These are phyloP conservation scores for Grifola frondosa DNA, from an alignment of 1,284 basidiomycete genomes.

Conservation along the genomic window DNA sequence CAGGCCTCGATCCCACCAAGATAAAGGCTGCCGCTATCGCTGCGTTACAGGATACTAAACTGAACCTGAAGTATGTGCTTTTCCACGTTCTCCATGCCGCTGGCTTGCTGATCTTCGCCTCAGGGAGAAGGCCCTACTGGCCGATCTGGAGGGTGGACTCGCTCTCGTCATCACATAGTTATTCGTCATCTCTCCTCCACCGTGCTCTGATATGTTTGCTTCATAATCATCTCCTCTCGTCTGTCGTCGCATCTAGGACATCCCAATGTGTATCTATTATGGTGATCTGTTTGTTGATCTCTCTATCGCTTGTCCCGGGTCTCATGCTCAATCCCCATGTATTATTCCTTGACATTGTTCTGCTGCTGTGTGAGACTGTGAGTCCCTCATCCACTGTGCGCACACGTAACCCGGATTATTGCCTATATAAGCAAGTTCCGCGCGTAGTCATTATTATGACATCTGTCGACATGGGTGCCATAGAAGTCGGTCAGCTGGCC, in stretches of 20 bases:
- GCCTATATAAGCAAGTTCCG: too few species aligned
- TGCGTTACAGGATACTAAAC: conserved; percentile 45
- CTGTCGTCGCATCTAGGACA: conserved; percentile 8
- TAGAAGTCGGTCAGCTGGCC: too few species aligned
- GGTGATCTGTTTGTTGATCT: too few species aligned
- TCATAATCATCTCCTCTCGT: conserved; percentile 10
- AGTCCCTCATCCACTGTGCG: too few species aligned
- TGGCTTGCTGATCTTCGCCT: conserved; percentile 6
- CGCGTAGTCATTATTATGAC: too few species aligned
- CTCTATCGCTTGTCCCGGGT: too few species aligned
- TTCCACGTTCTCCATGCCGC: background rate
- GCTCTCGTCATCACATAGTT: conserved; percentile 54
- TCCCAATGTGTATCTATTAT: conserved; percentile 20
- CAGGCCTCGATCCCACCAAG: conserved; percentile 40
- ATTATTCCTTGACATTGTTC: too few species aligned
- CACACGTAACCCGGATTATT: too few species aligned
- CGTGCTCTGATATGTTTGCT: conserved; percentile 5
- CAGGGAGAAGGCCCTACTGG: conserved; percentile 53
- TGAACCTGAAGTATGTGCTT: conserved; percentile 44
- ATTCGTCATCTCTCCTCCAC: conserved; percentile 6
- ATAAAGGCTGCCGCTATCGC: conserved; percentile 43
- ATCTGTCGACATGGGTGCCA: too few species aligned
- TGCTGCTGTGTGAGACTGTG: too few species aligned
- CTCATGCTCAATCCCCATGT: too few species aligned
- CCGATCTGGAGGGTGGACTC: conserved; percentile 51